Evolutionary conservation across 345 rosid genomes (phyloP), one percentile per base, ranked within the genome.

Genomic region (rapeseed (Brassica napus)): DNA sequence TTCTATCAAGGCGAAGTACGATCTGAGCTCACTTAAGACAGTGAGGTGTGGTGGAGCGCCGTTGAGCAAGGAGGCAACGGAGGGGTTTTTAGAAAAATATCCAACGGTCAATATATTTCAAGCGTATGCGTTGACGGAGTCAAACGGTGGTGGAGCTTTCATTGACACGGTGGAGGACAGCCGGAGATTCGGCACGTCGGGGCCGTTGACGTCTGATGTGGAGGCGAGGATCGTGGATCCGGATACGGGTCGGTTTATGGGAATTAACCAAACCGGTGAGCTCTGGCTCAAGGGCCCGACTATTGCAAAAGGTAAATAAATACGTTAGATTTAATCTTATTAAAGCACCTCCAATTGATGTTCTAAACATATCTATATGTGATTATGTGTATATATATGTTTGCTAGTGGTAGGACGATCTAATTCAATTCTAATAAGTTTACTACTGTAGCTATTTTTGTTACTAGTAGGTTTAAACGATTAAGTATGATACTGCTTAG

Each of bases 41-140:
- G 85, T 86, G 9, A 8, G 89, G 72, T 87, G 84, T 0, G 98
- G 97, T 1, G 98, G 98, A 8, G 98, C 98, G 2, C 93, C 98
- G 21, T 85, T 93, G 74, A 86, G 97, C 73, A 89, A 85, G 83
- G 98, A 91, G 61, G 89, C 87, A 69, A 87, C 84, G 30, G 94
- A 88, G 3, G 91, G 91, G 77, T 91, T 93, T 68, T 0, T 71
- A 49, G 86, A 83, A 71, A 86, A 84, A 78, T 92, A 88, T 73
- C 90, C 89, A 1, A 47, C 63, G 44, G 88, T 87, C 26, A 61
- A 16, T 26, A 86, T 93, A 77, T 73, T 84, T 65, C 94, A 89
- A 15, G 94, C 91, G 10, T 93, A 93, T 47, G 98, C 90, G 4
- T 76, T 93, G 82, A 93, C 97, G 0, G 98, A 93, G 74, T 87